Base-by-base conservation (phyloP, 1,284 basidiomycete species). In the Tranzscheliella williamsii region DNA sequence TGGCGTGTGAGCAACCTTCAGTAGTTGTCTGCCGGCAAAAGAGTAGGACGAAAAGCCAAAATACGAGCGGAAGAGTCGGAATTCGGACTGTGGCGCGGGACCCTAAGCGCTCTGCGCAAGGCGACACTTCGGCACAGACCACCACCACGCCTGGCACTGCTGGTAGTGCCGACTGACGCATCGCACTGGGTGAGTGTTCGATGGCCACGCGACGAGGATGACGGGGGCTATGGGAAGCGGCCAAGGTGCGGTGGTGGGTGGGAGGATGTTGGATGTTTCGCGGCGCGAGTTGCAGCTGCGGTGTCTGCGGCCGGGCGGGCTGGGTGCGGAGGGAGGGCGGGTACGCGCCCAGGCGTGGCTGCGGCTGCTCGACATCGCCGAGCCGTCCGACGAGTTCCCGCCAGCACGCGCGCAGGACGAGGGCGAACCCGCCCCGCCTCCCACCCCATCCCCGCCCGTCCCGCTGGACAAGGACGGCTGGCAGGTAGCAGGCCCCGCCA, bases 381-480 rank as follows among this genome's bases (percentile, higher is more conserved):
- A 29, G n/a, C n/a, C 27, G 27, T 29, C n/a, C 27, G 11, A 29
- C 27, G 27, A 29, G n/a, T 29, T 29, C 27, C 11, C n/a, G 9
- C n/a, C n/a, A 9, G 27, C 9, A 29, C 11, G n/a, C 9, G 9
- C 11, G n/a, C 27, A 11, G 11, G 27, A 29, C 9, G n/a, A n/a
- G 27, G 27, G 27, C n/a, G 11, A 29, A n/a, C 27, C n/a, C 27
- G 9, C 27, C 27, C 9, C n/a, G 11, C 11, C 27, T 29, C n/a
- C 27, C n/a, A 9, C 29, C 5, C 33, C 35, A 0, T 26, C 23
- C 9, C 36, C 56, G 1, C 27, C 45, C 4, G 40, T 57, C 22
- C 50, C 54, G 2, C 12, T 63, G 29, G 58, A 67, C 31, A 40
- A 49, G 32, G 64, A 67, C 26, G 58, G 64, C 0, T 63, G 64